Percentiles rank a stretch among this genome's conserved stretches.
Evolutionary conservation across 805 yeast species (phyloP).

Genomic region (Ogataea philodendri): DNA sequence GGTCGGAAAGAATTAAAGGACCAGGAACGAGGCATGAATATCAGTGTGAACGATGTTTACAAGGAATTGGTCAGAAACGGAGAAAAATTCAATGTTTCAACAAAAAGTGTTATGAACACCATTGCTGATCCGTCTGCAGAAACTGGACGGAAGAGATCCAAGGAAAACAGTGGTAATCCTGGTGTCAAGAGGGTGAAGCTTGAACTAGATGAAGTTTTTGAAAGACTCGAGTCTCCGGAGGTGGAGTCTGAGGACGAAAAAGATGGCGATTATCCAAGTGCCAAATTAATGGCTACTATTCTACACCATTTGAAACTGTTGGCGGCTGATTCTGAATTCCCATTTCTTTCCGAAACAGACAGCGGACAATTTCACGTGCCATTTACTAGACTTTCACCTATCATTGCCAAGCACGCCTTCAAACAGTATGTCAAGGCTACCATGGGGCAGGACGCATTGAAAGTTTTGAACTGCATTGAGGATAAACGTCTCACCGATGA

Average conservation of each 20-base stretch:
- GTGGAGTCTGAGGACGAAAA: slow-evolving; percentile 31
- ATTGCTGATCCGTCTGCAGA: slow-evolving; percentile 37
- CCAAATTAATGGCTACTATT: slow-evolving; percentile 25
- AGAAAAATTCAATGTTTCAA: slow-evolving; percentile 35
- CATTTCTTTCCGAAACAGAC: slow-evolving; percentile 59
- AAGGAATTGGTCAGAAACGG: slow-evolving; percentile 31
- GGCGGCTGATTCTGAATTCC: slow-evolving; percentile 45
- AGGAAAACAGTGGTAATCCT: slow-evolving; percentile 7
- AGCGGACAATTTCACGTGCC: slow-evolving; percentile 64
- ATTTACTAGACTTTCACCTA: slow-evolving; percentile 46
- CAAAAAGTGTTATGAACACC: slow-evolving; percentile 36
- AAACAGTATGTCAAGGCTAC: slow-evolving; percentile 60
- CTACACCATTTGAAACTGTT: slow-evolving; percentile 67
- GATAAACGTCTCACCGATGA: slow-evolving; percentile 76
- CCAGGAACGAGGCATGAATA: slow-evolving; percentile 35
- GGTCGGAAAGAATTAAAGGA: slow-evolving; percentile 34
- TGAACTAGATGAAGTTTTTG: slow-evolving; percentile 32
- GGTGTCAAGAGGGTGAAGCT: slow-evolving; percentile 28
- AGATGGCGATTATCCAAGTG: slow-evolving; percentile 21
- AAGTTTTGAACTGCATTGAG: slow-evolving; percentile 76
- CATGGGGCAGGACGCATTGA: slow-evolving; percentile 63
- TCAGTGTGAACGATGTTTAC: slow-evolving; percentile 44
- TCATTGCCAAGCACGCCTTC: slow-evolving; percentile 47
- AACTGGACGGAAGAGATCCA: slow-evolving; percentile 16
- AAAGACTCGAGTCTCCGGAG: slow-evolving; percentile 25